Base-by-base conservation (phyloP, 1,284 basidiomycete genomes). In the Microbotryomycetes sp. region DNA sequence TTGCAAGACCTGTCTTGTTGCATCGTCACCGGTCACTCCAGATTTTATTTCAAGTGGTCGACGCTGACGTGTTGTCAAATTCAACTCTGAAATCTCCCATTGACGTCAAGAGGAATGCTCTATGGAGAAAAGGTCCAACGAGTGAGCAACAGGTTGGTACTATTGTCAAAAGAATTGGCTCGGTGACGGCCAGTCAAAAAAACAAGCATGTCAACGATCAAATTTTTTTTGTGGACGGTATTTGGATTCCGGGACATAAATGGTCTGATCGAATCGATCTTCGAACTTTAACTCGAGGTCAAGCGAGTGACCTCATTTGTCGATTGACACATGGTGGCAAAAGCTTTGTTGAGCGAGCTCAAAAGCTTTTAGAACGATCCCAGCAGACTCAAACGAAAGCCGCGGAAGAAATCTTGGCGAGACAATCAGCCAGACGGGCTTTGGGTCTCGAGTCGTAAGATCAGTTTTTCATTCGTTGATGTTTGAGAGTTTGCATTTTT, bases 281-380 rank as follows among this genome's bases (percentile, higher is more conserved):
- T 14, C 73, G 72, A 52, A 74, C 63, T 0, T 71, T 92, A 70
- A 88, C 82, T 3, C 89, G 87, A 74, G 89, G 89, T 1, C 81
- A 87, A 65, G 88, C 89, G 30, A 85, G 84, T 0, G 84, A 85
- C 65, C 82, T 91, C 47, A 86, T 92, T 63, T 84, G 84, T 25
- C 82, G 88, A 12, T 64, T 89, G 62, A 87, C 83, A 72, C 85
- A 91, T 71, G 89, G 89, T 25, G 86, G 86, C 36, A 36, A 78
- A 82, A 77, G 87, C 45, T 12, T 16, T n/a, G 19, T 58, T 58
- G 53, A 62, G 45, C 49, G 58, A 63, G 55, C 14, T 57, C 26
- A 36, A 60, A n/a, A 48, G 45, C 36, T 9, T 19, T 19, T 42
- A 9, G 36, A 42, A 19, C 36, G 19, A 42, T 19, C 9, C 9